Conservation (phyloP, 352 stramenopile genomes). For the Globisporangium sylvaticum region DNA sequence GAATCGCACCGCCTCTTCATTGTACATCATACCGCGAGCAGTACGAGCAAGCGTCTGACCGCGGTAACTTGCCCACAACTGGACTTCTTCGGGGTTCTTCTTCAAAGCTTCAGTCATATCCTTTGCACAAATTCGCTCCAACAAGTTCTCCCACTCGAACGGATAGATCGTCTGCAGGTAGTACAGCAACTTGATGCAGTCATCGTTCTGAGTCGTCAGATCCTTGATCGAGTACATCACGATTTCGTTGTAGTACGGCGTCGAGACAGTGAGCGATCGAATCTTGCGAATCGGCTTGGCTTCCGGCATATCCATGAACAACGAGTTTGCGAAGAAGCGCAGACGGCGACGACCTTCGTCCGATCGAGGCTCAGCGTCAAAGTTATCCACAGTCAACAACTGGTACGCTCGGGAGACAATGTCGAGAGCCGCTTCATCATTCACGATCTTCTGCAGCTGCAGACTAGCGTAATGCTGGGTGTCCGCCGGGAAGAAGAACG, state of each 20-base stretch:
- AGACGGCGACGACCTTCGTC: slow-evolving; percentile 79
- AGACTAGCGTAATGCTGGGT: slow-evolving; percentile 77
- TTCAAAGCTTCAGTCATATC: slow-evolving; percentile 84
- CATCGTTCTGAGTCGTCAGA: slow-evolving; percentile 77
- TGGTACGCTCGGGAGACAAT: slow-evolving; percentile 84
- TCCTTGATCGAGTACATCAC: slow-evolving; percentile 90
- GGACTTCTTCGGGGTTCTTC: slow-evolving; percentile 76
- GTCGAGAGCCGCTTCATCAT: slow-evolving; percentile 77
- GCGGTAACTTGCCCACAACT: slow-evolving; percentile 82
- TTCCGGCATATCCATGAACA: slow-evolving; percentile 90
- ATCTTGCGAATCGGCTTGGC: slow-evolving; percentile 85
- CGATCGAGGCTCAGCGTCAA: slow-evolving; percentile 81
- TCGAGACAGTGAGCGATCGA: slow-evolving; percentile 76
- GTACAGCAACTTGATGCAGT: slow-evolving; percentile 96
- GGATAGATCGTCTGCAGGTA: slow-evolving; percentile 92
- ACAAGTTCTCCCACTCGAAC: slow-evolving; percentile 83
- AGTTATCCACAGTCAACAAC: slow-evolving; percentile 84
- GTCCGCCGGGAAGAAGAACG: slow-evolving; percentile 85
- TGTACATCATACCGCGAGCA: slow-evolving; percentile 87
- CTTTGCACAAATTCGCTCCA: slow-evolving; percentile 71
- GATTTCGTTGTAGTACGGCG: slow-evolving; percentile 89
- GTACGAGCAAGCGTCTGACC: slow-evolving; percentile 83
- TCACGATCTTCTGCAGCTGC: slow-evolving; percentile 75
- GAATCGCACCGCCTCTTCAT: slow-evolving; percentile 82
- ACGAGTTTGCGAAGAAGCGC: slow-evolving; percentile 85